Conservation (phyloP, 2,329 filamentous ascomycete genomes). For the Fusarium abutilonis region DNA sequence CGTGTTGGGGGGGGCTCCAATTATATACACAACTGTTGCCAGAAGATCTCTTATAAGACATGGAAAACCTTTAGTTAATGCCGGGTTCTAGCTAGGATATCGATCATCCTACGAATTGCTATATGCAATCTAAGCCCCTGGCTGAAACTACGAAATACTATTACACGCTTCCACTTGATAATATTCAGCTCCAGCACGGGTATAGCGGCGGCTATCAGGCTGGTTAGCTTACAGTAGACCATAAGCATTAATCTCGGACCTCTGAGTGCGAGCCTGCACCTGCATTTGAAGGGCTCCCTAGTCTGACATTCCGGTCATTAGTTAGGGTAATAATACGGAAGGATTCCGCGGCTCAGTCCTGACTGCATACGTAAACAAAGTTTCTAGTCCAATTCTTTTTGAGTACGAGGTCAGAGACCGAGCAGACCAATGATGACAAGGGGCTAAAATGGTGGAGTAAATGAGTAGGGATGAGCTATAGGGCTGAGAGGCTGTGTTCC, state of each 20-base stretch:
- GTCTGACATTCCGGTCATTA: no score
- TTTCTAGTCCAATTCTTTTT: neutral
- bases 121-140: neutral
- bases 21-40: slow-evolving; percentile 31
- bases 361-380: neutral
- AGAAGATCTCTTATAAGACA: neutral
- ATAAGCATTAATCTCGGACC: slow-evolving; percentile 26
- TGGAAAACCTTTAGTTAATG: neutral
- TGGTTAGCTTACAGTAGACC: neutral
- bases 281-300: neutral
- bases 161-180: neutral
- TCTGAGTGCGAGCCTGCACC: slow-evolving; percentile 12
- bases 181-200: neutral
- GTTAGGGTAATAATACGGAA: neutral
- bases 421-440: slow-evolving; percentile 32
- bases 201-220: neutral
- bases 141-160: neutral
- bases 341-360: slow-evolving; percentile 3
- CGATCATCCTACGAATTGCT: neutral
- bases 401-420: slow-evolving; percentile 36
- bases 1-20: neutral
- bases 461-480: neutral
- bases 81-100: slow-evolving; percentile 1
- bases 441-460: neutral
- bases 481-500: slow-evolving; percentile 18